Base-by-base conservation (phyloP, 495 filamentous ascomycete species). In the Xylaria grammica region DNA sequence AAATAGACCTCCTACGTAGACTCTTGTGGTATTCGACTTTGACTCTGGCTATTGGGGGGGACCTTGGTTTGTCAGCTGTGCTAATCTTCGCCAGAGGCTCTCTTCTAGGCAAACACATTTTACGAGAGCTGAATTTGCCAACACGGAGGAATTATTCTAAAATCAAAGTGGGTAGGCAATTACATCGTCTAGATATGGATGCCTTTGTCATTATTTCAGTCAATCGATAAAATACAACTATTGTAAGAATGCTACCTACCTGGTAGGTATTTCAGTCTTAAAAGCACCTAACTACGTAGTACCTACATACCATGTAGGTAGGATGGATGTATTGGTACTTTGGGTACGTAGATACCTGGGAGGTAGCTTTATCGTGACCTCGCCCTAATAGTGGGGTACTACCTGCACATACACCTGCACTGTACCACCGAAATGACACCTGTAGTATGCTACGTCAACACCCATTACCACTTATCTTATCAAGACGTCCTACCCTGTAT, bases 391-490 rank as follows among this genome's bases (percentile, higher is more conserved):
- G 53, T 57, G 53, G 53, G 24, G 38, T 49, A 49, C 17, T 26
- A 49, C 13, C 19, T 49, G 22, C 45, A 27, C 20, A 19, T 38
- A 38, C 34, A 15, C 34, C 15, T 7, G 7, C 15, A 38, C 34
- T 38, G 34, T 38, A 38, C 34, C 15, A 15, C 15, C 7, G 34
- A 38, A 38, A 38, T 38, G 15, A n/a, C n/a, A n/a, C n/a, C n/a
- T n/a, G n/a, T n/a, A n/a, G n/a, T n/a, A 42, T 9, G 13, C 40
- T 42, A 17, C 40, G 17, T n/a, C n/a, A n/a, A n/a, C n/a, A n/a
- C n/a, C n/a, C n/a, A n/a, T n/a, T n/a, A n/a, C n/a, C n/a, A 44
- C 52, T 56, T 42, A 42, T 56, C 52, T 56, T 56, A 56, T 56
- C 52, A 13, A 36, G 1, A 30, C 32, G 11, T 36, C 4, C 32